phyloP scores from a whole-genome alignment of 2,329 filamentous ascomycete species.

The Periglandula ipomoeae region DNA sequence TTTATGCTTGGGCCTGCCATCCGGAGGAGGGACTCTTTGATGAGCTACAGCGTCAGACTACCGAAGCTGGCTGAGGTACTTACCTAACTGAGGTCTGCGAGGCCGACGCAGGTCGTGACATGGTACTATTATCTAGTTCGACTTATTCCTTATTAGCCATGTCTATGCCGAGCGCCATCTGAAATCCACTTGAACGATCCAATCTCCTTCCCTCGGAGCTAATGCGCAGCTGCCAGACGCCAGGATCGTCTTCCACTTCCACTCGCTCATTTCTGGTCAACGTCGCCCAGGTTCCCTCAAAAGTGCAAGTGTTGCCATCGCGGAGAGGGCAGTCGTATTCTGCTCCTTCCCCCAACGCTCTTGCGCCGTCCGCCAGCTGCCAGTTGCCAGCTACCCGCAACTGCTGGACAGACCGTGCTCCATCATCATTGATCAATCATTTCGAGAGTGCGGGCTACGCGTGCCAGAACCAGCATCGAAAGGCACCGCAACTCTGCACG shows the following conservation, averaged over 20 bases:
- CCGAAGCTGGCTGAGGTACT: too few species aligned
- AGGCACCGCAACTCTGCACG: too few species aligned
- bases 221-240: background rate
- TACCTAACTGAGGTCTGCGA: too few species aligned
- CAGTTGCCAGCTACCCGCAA: background rate
- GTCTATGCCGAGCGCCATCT: constrained; percentile 2
- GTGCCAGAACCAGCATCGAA: background rate
- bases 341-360: constrained; percentile 3
- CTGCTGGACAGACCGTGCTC: background rate
- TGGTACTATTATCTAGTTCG: background rate
- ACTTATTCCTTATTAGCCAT: background rate
- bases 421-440: background rate
- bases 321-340: background rate
- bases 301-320: background rate
- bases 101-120: too few species aligned
- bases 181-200: constrained; percentile 1
- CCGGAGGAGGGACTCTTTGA: too few species aligned
- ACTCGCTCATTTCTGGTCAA: too few species aligned
- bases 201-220: constrained; percentile 8
- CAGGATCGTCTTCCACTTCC: background rate
- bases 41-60: too few species aligned
- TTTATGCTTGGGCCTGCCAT: background rate
- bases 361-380: background rate
- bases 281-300: background rate
- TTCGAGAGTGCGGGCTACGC: background rate